phyloP scores from a whole-genome alignment of 2,329 filamentous ascomycete genomes.

The Hymenoscyphus occultus region DNA sequence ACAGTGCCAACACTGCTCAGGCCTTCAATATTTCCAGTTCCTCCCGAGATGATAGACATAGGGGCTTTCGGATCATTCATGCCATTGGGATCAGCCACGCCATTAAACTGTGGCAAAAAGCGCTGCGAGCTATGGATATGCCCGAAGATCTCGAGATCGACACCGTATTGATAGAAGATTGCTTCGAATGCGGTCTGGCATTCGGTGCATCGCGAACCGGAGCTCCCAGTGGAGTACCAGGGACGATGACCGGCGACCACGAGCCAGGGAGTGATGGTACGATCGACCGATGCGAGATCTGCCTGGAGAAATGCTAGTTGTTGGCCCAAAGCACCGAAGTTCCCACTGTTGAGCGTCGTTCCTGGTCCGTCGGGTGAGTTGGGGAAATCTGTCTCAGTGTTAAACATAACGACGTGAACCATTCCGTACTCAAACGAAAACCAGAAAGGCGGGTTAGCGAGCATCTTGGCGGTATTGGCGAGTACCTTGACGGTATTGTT shows the following conservation, averaged over 20 bases:
- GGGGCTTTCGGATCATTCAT: conserved; percentile 28
- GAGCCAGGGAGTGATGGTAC: conserved; percentile 32
- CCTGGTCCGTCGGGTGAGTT: conserved; percentile 44
- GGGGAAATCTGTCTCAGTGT: conserved; percentile 56
- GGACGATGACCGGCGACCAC: conserved; percentile 30
- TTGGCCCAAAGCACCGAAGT: conserved; percentile 44
- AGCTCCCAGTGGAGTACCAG: conserved; percentile 26
- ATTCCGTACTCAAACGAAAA: conserved; percentile 60
- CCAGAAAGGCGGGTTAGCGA: conserved; percentile 55
- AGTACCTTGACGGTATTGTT: conserved; percentile 39
- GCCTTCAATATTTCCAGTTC: conserved; percentile 36
- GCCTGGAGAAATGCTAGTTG: conserved; percentile 43
- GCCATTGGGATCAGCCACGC: conserved; percentile 21
- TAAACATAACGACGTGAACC: conserved; percentile 52
- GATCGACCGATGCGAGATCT: conserved; percentile 31
- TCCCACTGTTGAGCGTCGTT: conserved; percentile 41
- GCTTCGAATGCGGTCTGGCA: conserved; percentile 49
- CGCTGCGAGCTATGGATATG: conserved; percentile 48
- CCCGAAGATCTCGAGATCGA: conserved; percentile 47
- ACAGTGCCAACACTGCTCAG: conserved; percentile 42
- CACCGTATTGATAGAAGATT: conserved; percentile 43
- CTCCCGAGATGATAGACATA: conserved; percentile 24
- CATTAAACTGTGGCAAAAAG: conserved; percentile 21
- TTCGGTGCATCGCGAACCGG: conserved; percentile 19
- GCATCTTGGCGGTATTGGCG: conserved; percentile 44